Evolutionary conservation across 148 eudicot species (phyloP).

Genomic region (Camellia granthamiana): DNA sequence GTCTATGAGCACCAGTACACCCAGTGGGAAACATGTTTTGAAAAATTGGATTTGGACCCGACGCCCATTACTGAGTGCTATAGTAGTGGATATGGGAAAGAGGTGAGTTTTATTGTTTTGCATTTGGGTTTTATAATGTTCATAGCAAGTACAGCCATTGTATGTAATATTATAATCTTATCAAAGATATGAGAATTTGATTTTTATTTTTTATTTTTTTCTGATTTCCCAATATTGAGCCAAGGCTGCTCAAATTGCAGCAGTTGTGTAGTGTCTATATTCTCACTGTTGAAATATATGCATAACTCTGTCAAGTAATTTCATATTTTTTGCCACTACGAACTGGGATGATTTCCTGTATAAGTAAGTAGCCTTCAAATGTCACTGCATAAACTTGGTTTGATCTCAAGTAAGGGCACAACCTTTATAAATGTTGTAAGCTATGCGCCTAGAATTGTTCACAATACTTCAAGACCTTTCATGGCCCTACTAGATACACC

Average conservation of each 20-base stretch:
- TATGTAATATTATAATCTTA: not conserved
- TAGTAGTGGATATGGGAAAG: constrained; percentile 37
- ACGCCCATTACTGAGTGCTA: constrained; percentile 47
- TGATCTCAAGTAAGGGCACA: not conserved
- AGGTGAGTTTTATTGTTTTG: constrained; percentile 38
- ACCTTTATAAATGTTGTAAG: not conserved
- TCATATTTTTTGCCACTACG: not conserved
- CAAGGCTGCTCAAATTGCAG: not conserved
- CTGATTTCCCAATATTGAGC: not conserved
- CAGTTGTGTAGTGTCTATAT: not conserved
- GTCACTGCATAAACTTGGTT: not conserved
- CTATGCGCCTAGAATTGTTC: not conserved
- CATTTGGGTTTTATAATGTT: not conserved
- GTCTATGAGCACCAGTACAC: constrained; percentile 37
- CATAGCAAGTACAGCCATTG: not conserved
- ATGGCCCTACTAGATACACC: not conserved
- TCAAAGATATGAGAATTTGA: not conserved
- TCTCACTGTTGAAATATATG: not conserved
- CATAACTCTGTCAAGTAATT: not conserved
- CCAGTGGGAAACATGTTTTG: constrained; percentile 69
- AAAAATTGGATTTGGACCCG: constrained; percentile 45
- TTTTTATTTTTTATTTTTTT: not conserved
- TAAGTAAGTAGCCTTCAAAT: not conserved
- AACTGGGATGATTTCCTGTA: not conserved
- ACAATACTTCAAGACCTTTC: not conserved